Base-by-base conservation (phyloP, 345 rosid genomes). In the Rubroshorea leprosula region DNA sequence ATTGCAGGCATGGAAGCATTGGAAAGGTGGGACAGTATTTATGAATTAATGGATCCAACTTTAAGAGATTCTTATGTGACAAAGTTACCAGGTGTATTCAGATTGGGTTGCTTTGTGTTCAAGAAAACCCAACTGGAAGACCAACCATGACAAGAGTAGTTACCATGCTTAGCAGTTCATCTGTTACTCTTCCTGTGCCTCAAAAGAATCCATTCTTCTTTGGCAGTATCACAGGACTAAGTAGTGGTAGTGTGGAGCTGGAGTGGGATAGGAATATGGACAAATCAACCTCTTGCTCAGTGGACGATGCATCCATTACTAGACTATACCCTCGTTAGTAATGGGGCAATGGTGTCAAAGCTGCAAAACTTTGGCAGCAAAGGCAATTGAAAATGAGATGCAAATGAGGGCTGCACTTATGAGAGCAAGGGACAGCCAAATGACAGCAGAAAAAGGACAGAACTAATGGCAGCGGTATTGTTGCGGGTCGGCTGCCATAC, bases 131-230 rank as follows among this genome's bases (percentile, higher is more conserved):
- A n/a, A n/a, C 67, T 53, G 21, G 47, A 54, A 54, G 19, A n/a
- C n/a, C n/a, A n/a, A n/a, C n/a, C n/a, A n/a, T n/a, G n/a, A n/a
- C n/a, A n/a, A n/a, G n/a, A n/a, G n/a, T n/a, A n/a, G n/a, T n/a
- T n/a, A n/a, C n/a, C n/a, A n/a, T n/a, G n/a, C n/a, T n/a, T n/a
- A 54, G 31, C 44, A 57, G 57, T 35, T 52, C 58, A 22, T 72
- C 75, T 5, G 61, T 70, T 4, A 38, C 57, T 26, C 49, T 69
- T 8, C 64, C 56, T 39, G 4, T 6, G 31, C 73, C 77, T 1
- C 52, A 47, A 17, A 51, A 45, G n/a, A 74, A 73, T 0, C 68
- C 70, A 16, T 69, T 66, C 47, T 63, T 44, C 24, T 10, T 43
- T 39, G 41, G 26, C 2, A 67, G 53, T 23, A 44, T 21, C 21